Percentiles rank a stretch among this genome's conserved stretches.
phyloP scores from a whole-genome alignment of 805 yeast species.

The Schwanniomyces pseudopolymorphus region DNA sequence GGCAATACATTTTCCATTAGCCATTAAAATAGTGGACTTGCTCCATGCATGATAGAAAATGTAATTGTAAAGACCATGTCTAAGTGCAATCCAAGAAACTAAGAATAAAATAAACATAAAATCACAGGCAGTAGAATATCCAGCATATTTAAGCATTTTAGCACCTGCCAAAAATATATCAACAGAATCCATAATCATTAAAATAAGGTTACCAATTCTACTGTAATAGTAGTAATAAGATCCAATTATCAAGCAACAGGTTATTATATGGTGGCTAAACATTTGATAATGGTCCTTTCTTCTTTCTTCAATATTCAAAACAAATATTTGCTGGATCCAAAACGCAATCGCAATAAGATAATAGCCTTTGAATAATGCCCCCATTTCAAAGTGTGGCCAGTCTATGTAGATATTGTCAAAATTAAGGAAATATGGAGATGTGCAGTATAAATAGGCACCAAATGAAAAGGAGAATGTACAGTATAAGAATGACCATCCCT shows the following conservation, averaged over 20 bases:
- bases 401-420: constrained; percentile 57
- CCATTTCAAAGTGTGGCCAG: constrained; percentile 74
- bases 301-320: constrained; percentile 71
- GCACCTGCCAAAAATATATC: constrained; percentile 74
- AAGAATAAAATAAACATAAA: constrained; percentile 65
- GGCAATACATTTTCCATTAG: constrained; percentile 39
- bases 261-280: constrained; percentile 86
- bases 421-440: constrained; percentile 60
- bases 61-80: constrained; percentile 75
- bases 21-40: constrained; percentile 40
- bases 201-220: constrained; percentile 74
- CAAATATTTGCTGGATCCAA: constrained; percentile 81
- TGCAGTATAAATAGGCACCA: constrained; percentile 58
- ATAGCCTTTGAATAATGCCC: constrained; percentile 57
- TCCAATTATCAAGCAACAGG: constrained; percentile 64
- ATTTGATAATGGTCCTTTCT: constrained; percentile 85
- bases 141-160: constrained; percentile 74
- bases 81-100: constrained; percentile 62
- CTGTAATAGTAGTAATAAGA: constrained; percentile 73
- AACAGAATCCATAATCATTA: constrained; percentile 79
- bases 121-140: constrained; percentile 62
- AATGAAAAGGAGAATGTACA: constrained; percentile 52
- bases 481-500: constrained; percentile 73
- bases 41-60: constrained; percentile 58
- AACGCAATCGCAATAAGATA: constrained; percentile 71